Conservation (phyloP, 2,329 filamentous ascomycete species). For the Calonectria henricotiae region DNA sequence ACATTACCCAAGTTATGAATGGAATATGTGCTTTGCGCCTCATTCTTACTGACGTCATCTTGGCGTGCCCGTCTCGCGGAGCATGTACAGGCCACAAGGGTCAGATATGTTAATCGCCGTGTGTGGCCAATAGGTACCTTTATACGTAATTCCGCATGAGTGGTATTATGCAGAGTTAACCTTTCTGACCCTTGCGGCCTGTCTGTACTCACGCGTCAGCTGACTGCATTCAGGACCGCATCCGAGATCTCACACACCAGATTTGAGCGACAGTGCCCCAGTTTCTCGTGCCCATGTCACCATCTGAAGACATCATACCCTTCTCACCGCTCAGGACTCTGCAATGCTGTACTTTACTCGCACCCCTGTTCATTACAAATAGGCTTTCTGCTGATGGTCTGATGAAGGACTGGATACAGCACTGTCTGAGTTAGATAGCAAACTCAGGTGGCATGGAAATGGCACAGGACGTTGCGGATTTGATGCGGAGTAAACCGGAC, state of each 20-base stretch:
- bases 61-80: too few species aligned
- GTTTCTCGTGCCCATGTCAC: not conserved
- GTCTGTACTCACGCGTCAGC: too few species aligned
- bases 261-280: conserved; percentile 29
- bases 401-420: conserved; percentile 9
- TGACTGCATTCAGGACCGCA: not conserved
- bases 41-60: not conserved
- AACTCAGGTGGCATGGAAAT: conserved; percentile 1
- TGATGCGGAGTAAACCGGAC: conserved; percentile 22
- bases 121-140: too few species aligned
- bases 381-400: not conserved
- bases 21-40: conserved; percentile 9
- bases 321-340: conserved; percentile 15
- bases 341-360: conserved; percentile 8
- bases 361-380: conserved; percentile 10
- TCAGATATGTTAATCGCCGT: too few species aligned
- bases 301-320: not conserved
- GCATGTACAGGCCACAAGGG: too few species aligned
- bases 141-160: too few species aligned
- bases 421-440: conserved; percentile 1
- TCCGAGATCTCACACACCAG: not conserved
- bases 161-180: too few species aligned
- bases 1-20: conserved; percentile 17
- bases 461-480: not conserved
- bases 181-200: too few species aligned